phyloP scores from a whole-genome alignment of 345 rosid species.

The Limnanthes douglasii region DNA sequence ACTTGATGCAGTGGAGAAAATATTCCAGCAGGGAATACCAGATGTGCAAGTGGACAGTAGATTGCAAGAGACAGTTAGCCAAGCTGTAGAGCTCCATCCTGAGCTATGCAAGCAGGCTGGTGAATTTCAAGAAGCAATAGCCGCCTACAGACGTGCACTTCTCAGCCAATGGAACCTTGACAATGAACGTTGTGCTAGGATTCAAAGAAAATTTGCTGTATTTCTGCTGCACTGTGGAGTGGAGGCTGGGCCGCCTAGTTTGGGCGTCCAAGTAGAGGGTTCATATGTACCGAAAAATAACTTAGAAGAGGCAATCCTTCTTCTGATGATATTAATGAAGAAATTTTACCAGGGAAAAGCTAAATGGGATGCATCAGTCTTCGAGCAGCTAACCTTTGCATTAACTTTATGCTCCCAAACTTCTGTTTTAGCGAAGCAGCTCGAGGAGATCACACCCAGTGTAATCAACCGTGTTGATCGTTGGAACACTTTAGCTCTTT shows the following conservation, averaged over 20 bases:
- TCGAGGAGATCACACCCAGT: constrained; percentile 80
- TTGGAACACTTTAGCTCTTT: constrained; percentile 81
- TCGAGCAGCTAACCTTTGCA: constrained; percentile 78
- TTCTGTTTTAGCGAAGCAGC: constrained; percentile 52
- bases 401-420: constrained; percentile 67
- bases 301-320: constrained; percentile 86
- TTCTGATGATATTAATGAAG: constrained; percentile 64
- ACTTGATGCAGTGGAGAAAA: constrained; percentile 80
- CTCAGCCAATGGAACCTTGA: constrained; percentile 84
- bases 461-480: constrained; percentile 61
- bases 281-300: constrained; percentile 72
- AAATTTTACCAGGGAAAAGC: constrained; percentile 46
- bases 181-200: constrained; percentile 56
- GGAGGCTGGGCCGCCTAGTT: constrained; percentile 69
- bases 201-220: constrained; percentile 79
- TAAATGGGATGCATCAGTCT: constrained; percentile 69
- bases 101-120: constrained; percentile 73
- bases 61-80: constrained; percentile 74
- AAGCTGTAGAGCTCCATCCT: constrained; percentile 86
- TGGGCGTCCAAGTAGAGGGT: constrained; percentile 64
- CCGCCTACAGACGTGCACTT: constrained; percentile 75
- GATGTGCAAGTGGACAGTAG: constrained; percentile 61
- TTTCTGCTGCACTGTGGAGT: constrained; percentile 78
- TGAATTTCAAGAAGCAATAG: constrained; percentile 46
- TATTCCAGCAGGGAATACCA: constrained; percentile 70